These are phyloP conservation scores for Suhomyces kunorum DNA, from an alignment of 1,139 yeast species.

Conservation along the genomic window DNA sequence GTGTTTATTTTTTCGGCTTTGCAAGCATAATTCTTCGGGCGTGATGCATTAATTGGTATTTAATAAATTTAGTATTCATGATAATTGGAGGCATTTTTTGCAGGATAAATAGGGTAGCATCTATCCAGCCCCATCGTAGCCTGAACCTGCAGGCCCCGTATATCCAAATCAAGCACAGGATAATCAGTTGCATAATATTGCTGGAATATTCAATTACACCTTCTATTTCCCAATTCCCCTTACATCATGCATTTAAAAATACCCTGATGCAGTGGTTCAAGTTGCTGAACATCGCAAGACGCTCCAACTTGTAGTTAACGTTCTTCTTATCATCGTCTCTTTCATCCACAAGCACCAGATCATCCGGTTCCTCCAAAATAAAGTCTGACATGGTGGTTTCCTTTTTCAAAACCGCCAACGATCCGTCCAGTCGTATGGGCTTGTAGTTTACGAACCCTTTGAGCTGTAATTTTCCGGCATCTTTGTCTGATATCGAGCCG, in stretches of 20 bases:
- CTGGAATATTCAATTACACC: background rate
- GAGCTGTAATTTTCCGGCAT: slow-evolving; percentile 6
- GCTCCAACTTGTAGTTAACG: slow-evolving; percentile 14
- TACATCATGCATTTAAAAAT: slow-evolving; percentile 14
- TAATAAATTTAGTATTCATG: no score
- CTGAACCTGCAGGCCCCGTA: no score
- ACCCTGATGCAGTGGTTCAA: slow-evolving; percentile 16
- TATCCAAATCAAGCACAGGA: no score
- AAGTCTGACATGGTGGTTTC: slow-evolving; percentile 11
- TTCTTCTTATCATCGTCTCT: slow-evolving; percentile 13
- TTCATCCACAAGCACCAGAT: slow-evolving; percentile 4
- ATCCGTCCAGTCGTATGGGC: slow-evolving; percentile 9
- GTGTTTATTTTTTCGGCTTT: no score
- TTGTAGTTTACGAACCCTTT: slow-evolving; percentile 7
- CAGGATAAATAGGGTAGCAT: no score
- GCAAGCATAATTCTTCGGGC: no score
- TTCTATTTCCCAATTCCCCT: background rate
- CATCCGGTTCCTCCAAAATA: slow-evolving; percentile 13
- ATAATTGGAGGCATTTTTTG: no score
- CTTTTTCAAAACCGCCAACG: slow-evolving; percentile 11
- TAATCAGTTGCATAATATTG: no score
- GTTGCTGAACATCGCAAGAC: slow-evolving; percentile 14
- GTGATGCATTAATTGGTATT: no score
- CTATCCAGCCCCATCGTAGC: no score
- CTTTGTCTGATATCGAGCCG: slow-evolving; percentile 5